A percentile compares a stretch with the other conserved stretches of the same genome.
These are phyloP conservation scores for Trichoderma erinaceum DNA, from an alignment of 495 filamentous ascomycete species.

Conservation along the genomic window DNA sequence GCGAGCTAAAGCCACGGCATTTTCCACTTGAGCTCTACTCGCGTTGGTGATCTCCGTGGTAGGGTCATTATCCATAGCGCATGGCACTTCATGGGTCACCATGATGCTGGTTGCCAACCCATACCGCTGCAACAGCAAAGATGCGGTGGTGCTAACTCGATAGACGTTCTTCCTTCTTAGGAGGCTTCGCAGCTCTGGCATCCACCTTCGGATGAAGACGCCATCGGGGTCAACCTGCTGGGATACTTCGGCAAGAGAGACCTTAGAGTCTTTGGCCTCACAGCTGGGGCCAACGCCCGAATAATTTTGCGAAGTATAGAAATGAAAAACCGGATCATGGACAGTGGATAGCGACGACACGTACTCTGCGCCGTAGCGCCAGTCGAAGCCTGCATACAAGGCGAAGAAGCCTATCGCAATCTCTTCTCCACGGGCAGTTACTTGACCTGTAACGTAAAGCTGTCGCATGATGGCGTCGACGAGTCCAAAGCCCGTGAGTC, in stretches of 20 bases:
- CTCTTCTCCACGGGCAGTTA: slow-evolving; percentile 62
- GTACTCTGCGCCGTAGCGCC: slow-evolving; percentile 72
- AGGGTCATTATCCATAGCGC: neutral
- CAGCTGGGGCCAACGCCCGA: slow-evolving; percentile 72
- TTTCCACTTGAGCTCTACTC: no score
- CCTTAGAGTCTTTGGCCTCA: slow-evolving; percentile 53
- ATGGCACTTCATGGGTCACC: slow-evolving; percentile 47
- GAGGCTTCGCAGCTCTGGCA: slow-evolving; percentile 51
- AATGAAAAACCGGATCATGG: slow-evolving; percentile 67
- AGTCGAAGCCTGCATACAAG: slow-evolving; percentile 66
- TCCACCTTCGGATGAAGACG: slow-evolving; percentile 60
- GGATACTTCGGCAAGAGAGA: slow-evolving; percentile 69
- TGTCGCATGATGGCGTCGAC: slow-evolving; percentile 68
- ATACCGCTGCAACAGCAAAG: slow-evolving; percentile 43
- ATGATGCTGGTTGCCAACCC: slow-evolving; percentile 46
- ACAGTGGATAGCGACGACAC: slow-evolving; percentile 64
- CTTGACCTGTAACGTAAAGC: slow-evolving; percentile 63
- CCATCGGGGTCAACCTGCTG: slow-evolving; percentile 62
- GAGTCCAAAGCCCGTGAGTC: slow-evolving; percentile 60
- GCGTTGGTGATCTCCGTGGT: neutral
- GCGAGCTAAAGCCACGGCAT: neutral
- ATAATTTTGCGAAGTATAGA: slow-evolving; percentile 74
- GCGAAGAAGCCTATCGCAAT: slow-evolving; percentile 66
- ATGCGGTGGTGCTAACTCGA: slow-evolving; percentile 55
- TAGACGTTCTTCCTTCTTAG: slow-evolving; percentile 51